Evolutionary conservation across 2,329 filamentous ascomycete genomes (phyloP), one percentile per base, ranked within the genome.

Genomic region (Calonectria hongkongensis): DNA sequence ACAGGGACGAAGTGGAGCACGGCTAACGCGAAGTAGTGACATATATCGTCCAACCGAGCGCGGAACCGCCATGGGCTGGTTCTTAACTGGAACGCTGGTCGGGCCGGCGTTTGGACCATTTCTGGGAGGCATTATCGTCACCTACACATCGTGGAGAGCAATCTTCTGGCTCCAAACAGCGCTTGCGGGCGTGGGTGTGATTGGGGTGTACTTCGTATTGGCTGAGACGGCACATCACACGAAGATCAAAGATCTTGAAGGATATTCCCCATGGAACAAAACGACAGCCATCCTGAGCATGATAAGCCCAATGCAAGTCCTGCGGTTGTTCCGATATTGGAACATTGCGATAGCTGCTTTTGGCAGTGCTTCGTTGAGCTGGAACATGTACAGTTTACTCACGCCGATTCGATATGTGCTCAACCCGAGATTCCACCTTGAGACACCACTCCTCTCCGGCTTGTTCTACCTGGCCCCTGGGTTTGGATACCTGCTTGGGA

Each of bases 101-200:
- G 94, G 94, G 0, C 94, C 94, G 8, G 92, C 91, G 0, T 87
- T 94, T 79, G 93, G 94, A 0, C 90, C 91, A 0, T 94, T 95
- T 78, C 86, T 95, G 12, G 91, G 94, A 68, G 94, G 94, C 28
- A 91, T 95, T 54, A 94, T 96, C 64, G 93, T 95, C 18, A 95
- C 93, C 0, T 95, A 91, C 82, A 87, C 88, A 8, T 89, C 88
- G 2, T 96, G 94, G 94, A 88, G 93, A 21, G 89, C 90, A 50
- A 94, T 95, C 66, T 95, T 95, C 84, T 95, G 93, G 92, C 86
- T 96, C 0, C 94, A 95, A 80, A 91, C 92, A 0, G 93, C 89
- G 0, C 86, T 95, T 7, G 92, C 92, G 0, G 93, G 89, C 2
- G 80, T 89, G 0, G 92, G 90, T 0, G 86, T 88, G 0, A 25